These are phyloP conservation scores for Suillus clintonianus DNA, from an alignment of 768 basidiomycete genomes.

Conservation along the genomic window DNA sequence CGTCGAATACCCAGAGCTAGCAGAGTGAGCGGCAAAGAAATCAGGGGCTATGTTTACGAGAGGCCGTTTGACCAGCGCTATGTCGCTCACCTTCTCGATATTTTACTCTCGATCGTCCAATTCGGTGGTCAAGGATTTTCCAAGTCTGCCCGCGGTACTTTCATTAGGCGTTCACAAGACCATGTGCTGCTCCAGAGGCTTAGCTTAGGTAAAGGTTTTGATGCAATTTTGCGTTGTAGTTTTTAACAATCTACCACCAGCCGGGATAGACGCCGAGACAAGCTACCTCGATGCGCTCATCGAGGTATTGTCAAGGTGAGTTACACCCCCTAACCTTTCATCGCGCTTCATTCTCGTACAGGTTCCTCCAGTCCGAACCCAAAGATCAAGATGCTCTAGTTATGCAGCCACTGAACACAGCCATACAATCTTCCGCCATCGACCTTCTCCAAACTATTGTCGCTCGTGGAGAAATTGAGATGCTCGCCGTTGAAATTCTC, in stretches of 20 bases:
- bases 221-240: neutral
- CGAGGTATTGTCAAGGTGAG: slow-evolving; percentile 72
- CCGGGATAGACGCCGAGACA: slow-evolving; percentile 50
- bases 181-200: slow-evolving; percentile 61
- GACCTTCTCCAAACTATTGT: slow-evolving; percentile 85
- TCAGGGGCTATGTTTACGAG: slow-evolving; percentile 70
- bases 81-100: slow-evolving; percentile 73
- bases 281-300: slow-evolving; percentile 80
- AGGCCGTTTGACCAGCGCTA: slow-evolving; percentile 77
- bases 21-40: slow-evolving; percentile 64
- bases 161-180: slow-evolving; percentile 67
- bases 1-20: slow-evolving; percentile 48
- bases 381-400: slow-evolving; percentile 42
- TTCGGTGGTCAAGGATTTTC: slow-evolving; percentile 91
- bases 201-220: slow-evolving; percentile 46
- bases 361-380: slow-evolving; percentile 81
- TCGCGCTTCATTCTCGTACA: slow-evolving; percentile 27
- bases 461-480: slow-evolving; percentile 78
- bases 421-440: slow-evolving; percentile 72
- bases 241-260: slow-evolving; percentile 20
- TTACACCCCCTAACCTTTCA: neutral
- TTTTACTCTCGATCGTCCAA: slow-evolving; percentile 71
- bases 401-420: slow-evolving; percentile 63
- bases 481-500: slow-evolving; percentile 56
- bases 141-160: slow-evolving; percentile 67